These are phyloP conservation scores for Plasmodium relictum DNA, from an alignment of 169 alveolate genomes.

Conservation along the genomic window DNA sequence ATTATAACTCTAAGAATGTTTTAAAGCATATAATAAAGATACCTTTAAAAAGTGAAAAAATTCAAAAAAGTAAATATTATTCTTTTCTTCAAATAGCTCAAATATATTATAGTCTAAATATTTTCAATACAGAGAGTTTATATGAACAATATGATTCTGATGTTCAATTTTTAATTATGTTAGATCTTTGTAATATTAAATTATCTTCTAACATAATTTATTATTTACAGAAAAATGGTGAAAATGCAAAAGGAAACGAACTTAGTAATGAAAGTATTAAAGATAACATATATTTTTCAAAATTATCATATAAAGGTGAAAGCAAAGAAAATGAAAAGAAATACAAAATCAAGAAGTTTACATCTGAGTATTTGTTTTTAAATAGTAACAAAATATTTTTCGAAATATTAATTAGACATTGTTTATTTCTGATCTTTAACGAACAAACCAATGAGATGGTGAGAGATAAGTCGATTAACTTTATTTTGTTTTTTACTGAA, in stretches of 20 bases:
- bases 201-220: not conserved
- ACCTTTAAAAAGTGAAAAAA: conserved; percentile 23
- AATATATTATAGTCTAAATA: conserved; percentile 44
- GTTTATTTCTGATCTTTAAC: conserved; percentile 56
- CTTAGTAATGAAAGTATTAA: not conserved
- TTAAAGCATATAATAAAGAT: conserved; percentile 56
- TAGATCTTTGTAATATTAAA: conserved; percentile 44
- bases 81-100: conserved; percentile 72
- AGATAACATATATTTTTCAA: not conserved
- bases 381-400: conserved; percentile 30
- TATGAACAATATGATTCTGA: conserved; percentile 56
- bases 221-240: conserved; percentile 1
- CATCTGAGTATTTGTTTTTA: conserved; percentile 26
- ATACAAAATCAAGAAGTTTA: not conserved
- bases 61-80: conserved; percentile 27
- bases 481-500: conserved; percentile 40
- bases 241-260: not conserved
- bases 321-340: not conserved
- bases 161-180: conserved; percentile 52
- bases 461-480: conserved; percentile 54
- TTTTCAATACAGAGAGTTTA: conserved; percentile 13
- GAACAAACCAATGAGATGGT: conserved; percentile 63
- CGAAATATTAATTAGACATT: conserved; percentile 65
- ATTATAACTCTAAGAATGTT: conserved; percentile 49
- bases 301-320: not conserved